Base-by-base conservation (phyloP, 2,329 filamentous ascomycete species). In the Alternaria burnsii region DNA sequence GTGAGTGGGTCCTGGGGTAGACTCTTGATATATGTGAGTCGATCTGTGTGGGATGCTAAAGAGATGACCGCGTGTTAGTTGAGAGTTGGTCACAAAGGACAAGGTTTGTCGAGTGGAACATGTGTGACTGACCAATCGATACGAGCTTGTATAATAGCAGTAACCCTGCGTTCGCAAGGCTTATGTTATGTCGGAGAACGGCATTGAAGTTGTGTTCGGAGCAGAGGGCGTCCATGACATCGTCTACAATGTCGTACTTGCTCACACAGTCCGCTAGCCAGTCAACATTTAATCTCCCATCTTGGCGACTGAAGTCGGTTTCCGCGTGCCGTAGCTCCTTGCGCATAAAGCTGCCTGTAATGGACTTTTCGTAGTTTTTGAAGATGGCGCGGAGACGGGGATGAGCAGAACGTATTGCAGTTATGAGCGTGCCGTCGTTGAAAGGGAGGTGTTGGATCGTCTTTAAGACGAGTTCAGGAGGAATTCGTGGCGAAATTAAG, bases 171-270 rank as follows among this genome's bases (percentile, higher is more conserved):
- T 77, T 69, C 16, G 69, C 68, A 3, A 76, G 38, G 1, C 67
- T 60, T 30, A 71, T 55, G 24, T 77, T 77, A 28, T 75, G 70
- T 3, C 48, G 62, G 22, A 67, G 52, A 1, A 76, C 65, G 1
- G 65, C 64, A 18, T 65, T 71, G 44, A 66, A 72, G 42, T 76
- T 78, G n/a, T 65, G 52, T 6, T 69, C 53, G 4, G 67, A 73
- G 16, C 65, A 65, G 0, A 78, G 57, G 22, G 66, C 66, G 2
- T 67, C 69, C 74, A 78, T 76, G 16, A 77, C 54, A 36, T 72
- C 70, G 55, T 78, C 75, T 10, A 75, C 55, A 1, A 68, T 48
- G 41, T 78, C 69, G 56, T 77, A 78, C 16, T 58, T 66, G n/a
- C 58, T 57, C 3, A 75, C 71, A 30, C 74, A 78, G 9, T 65